Base-by-base conservation (phyloP, 2,329 filamentous ascomycete species). In the Chaetothyriales sp. region DNA sequence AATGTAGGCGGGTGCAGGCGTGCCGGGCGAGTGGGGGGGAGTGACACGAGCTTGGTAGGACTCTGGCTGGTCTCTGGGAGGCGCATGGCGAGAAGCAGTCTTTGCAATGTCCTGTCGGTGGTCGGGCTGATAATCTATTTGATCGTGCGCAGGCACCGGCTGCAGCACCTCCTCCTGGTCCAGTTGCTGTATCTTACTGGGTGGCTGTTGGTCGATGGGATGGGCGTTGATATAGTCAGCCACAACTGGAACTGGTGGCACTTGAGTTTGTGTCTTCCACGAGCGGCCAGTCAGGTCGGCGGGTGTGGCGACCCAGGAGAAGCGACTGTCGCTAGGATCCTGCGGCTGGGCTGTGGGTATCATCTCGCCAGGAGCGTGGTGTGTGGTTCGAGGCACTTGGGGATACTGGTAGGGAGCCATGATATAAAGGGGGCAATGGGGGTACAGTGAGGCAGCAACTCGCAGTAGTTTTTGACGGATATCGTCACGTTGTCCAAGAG, bases 281-380 rank as follows among this genome's bases (percentile, higher is more conserved):
- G 46, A 28, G 28, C 29, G 29, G 9, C 46, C 46, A 9, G 10
- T 47, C 7, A 29, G 47, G 25, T 59, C 57, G 10, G 51, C 53
- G 4, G 57, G 52, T 46, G 55, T 55, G 18, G 54, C 50, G 51
- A 59, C 54, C 55, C 55, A 59, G 18, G 57, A 59, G 44, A 57
- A 59, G 10, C 57, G 53, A 18, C 9, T 44, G 19, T 44, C 49
- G 33, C 25, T 10, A 9, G 55, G 44, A 44, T 19, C 46, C 47
- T 53, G 55, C 43, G 51, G 54, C 37, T 25, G 22, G 22, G 22
- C 22, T 25, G 50, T 44, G 19, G 44, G 54, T 28, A 55, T 15
- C 2, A 46, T 6, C 22, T 28, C 20, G 22, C 3, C 3, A 25
- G 22, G 22, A 25, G 22, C 22, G 25, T 13, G 22, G 20, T 47